phyloP scores from a whole-genome alignment of 148 eudicot genomes.

The Gaultheria prostrata region DNA sequence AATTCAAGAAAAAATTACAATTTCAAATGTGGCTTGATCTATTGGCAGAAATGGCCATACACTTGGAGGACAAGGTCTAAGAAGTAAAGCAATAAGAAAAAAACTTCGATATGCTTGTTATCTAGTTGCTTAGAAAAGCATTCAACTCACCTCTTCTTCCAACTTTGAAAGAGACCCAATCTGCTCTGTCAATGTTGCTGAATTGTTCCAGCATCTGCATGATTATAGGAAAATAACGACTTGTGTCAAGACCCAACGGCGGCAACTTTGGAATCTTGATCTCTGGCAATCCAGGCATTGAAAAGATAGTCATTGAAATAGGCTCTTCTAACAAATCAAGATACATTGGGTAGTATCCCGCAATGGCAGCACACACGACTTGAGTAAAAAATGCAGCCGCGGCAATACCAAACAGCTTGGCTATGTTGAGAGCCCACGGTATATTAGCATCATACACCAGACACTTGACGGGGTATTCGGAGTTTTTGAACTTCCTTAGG shows the following conservation, averaged over 20 bases:
- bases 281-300: slow-evolving; percentile 9
- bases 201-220: background rate
- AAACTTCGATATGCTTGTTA: background rate
- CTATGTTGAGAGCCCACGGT: slow-evolving; percentile 17
- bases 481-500: slow-evolving; percentile 9
- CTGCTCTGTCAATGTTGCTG: slow-evolving; percentile 12
- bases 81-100: background rate
- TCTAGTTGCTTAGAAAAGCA: background rate
- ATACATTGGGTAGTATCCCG: background rate
- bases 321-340: background rate
- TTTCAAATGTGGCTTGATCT: background rate
- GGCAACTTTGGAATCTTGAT: background rate
- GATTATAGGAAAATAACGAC: background rate
- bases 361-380: slow-evolving; percentile 10
- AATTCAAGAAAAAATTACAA: no score
- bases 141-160: slow-evolving; percentile 19
- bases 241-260: background rate
- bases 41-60: background rate
- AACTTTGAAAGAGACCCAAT: slow-evolving; percentile 14
- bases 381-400: slow-evolving; percentile 16
- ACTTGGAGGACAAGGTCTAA: background rate
- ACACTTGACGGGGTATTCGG: slow-evolving; percentile 6
- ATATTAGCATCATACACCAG: slow-evolving; percentile 10
- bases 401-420: slow-evolving; percentile 12
- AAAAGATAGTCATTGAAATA: background rate